These are phyloP conservation scores for Meyerozyma guilliermondii DNA, from an alignment of 1,139 yeast genomes.

Conservation along the genomic window DNA sequence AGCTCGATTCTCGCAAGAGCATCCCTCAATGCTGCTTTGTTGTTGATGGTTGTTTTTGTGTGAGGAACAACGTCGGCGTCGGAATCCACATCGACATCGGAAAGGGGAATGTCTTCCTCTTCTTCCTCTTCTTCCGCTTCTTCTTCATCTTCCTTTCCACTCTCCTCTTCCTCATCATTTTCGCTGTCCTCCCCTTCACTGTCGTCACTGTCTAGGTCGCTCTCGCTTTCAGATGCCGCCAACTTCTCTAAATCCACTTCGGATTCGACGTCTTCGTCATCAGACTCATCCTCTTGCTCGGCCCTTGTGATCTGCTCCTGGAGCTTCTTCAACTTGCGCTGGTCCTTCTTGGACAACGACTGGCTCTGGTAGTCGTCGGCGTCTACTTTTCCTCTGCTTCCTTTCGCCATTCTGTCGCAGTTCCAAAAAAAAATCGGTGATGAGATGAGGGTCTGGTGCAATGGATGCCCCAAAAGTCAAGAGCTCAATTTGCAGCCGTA, in stretches of 20 bases:
- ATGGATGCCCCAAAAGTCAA: too few relatives aligned
- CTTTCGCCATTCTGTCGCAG: slow-evolving; percentile 2
- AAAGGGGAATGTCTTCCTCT: slow-evolving; percentile 62
- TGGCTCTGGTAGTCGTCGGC: slow-evolving; percentile 42
- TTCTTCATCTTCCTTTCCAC: slow-evolving; percentile 39
- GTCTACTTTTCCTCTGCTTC: slow-evolving; percentile 13
- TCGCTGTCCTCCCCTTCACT: slow-evolving; percentile 39
- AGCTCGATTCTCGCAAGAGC: slow-evolving; percentile 62
- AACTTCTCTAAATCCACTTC: slow-evolving; percentile 49
- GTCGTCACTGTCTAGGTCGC: slow-evolving; percentile 32
- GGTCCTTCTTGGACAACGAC: slow-evolving; percentile 56
- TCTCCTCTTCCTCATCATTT: too few relatives aligned
- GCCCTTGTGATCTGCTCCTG: slow-evolving; percentile 12
- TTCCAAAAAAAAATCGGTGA: neutral
- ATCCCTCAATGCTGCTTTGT: slow-evolving; percentile 64
- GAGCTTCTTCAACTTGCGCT: slow-evolving; percentile 56
- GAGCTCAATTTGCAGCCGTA: slow-evolving; percentile 2
- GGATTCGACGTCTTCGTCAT: slow-evolving; percentile 26
- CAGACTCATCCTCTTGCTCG: slow-evolving; percentile 18
- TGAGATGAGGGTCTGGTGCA: slow-evolving; percentile 1
- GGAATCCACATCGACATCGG: slow-evolving; percentile 76
- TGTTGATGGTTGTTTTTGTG: slow-evolving; percentile 79
- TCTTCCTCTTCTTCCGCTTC: slow-evolving; percentile 42
- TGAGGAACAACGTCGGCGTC: slow-evolving; percentile 89
- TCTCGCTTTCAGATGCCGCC: slow-evolving; percentile 48